Conservation (phyloP, 352 stramenopile genomes). For the Phytopythium oedochilum region DNA sequence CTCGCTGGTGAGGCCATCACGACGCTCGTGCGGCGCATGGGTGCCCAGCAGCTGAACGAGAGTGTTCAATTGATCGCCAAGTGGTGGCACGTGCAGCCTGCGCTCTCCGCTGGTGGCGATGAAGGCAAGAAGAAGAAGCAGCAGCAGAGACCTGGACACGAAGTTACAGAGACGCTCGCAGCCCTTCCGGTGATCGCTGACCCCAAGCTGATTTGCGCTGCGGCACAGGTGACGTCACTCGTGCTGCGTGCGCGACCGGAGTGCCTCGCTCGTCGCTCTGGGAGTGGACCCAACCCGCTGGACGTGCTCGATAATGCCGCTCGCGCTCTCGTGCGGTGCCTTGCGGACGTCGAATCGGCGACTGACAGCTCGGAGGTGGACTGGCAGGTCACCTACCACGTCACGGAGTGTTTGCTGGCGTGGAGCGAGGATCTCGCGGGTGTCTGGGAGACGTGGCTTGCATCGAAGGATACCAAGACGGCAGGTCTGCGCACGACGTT, state of each 20-base stretch:
- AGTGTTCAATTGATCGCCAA: slow-evolving; percentile 83
- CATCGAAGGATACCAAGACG: slow-evolving; percentile 8
- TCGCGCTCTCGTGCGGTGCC: slow-evolving; percentile 26
- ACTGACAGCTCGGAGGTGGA: slow-evolving; percentile 38
- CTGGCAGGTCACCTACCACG: slow-evolving; percentile 64
- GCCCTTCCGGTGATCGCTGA: slow-evolving; percentile 1
- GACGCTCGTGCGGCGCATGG: slow-evolving; percentile 85
- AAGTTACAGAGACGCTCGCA: not conserved
- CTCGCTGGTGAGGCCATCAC: slow-evolving; percentile 77
- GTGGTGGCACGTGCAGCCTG: slow-evolving; percentile 70
- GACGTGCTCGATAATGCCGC: slow-evolving; percentile 37
- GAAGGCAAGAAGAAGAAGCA: not conserved
- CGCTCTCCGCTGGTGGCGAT: slow-evolving; percentile 9
- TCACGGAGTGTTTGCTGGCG: slow-evolving; percentile 57
- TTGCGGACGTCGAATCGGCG: slow-evolving; percentile 34
- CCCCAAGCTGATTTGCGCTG: slow-evolving; percentile 58
- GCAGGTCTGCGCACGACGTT: slow-evolving; percentile 16
- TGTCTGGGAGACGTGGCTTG: slow-evolving; percentile 62
- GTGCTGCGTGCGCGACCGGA: slow-evolving; percentile 70
- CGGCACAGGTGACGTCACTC: slow-evolving; percentile 70
- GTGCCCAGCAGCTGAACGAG: slow-evolving; percentile 88
- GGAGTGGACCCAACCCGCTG: slow-evolving; percentile 7
- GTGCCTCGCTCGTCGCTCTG: slow-evolving; percentile 53
- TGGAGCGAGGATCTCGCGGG: slow-evolving; percentile 59
- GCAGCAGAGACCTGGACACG: not conserved